phyloP scores from a whole-genome alignment of 225 moss, liverwort and hornwort species.

The Antitrichia curtipendula region DNA sequence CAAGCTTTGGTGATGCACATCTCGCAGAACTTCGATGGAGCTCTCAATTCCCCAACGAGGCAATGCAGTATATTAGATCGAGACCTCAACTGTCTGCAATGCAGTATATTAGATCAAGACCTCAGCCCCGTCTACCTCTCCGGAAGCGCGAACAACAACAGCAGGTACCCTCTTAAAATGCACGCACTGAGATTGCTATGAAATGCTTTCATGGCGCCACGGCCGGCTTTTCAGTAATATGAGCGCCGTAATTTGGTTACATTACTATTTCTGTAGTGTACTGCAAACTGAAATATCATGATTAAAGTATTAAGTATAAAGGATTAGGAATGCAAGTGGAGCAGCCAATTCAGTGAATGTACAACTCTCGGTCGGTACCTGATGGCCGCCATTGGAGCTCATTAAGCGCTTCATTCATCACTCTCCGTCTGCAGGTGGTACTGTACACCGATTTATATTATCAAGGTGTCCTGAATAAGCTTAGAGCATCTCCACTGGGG shows the following conservation, averaged over 20 bases:
- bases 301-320: not conserved
- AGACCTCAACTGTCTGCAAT: too few relatives aligned
- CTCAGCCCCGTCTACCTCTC: too few relatives aligned
- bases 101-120: rapidly evolving
- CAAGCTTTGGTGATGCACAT: not conserved
- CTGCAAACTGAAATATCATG: not conserved
- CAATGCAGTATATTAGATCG: rapidly evolving
- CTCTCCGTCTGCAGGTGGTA: not conserved
- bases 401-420: not conserved
- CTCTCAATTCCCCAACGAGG: not conserved
- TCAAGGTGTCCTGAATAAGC: not conserved
- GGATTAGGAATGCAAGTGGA: not conserved
- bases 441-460: not conserved
- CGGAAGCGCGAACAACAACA: not conserved
- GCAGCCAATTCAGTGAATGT: not conserved
- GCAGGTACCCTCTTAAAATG: not conserved
- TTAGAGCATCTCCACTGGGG: too few relatives aligned
- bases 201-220: too few relatives aligned
- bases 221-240: not conserved
- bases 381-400: not conserved
- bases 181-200: not conserved
- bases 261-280: too few relatives aligned
- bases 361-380: not conserved
- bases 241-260: not conserved
- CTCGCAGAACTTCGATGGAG: not conserved